Evolutionary conservation across 2,329 filamentous ascomycete species (phyloP).

Genomic region (Aspergillus fructus): DNA sequence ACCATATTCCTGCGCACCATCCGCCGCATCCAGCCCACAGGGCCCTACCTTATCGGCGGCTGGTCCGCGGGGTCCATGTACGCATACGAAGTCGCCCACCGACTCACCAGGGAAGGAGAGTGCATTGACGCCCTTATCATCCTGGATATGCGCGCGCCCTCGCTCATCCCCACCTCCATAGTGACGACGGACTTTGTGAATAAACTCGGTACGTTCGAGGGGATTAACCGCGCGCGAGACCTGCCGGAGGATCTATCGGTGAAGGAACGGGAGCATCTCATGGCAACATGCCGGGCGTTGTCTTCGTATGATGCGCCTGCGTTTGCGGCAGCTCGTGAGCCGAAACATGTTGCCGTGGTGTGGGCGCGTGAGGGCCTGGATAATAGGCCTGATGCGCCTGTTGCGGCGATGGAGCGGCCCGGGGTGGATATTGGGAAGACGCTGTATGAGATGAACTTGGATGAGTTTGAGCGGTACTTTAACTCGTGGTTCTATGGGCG

Average conservation of each 20-base stretch:
- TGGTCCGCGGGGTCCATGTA: slow-evolving; percentile 9
- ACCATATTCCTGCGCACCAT: slow-evolving; percentile 1
- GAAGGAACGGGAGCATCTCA: neutral
- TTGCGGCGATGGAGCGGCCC: neutral
- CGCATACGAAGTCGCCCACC: slow-evolving; percentile 11
- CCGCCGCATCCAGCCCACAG: slow-evolving; percentile 7
- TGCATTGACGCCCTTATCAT: neutral
- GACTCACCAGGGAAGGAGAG: slow-evolving; percentile 4
- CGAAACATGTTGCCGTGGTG: neutral
- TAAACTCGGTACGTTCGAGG: neutral
- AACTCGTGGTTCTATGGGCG: slow-evolving; percentile 8
- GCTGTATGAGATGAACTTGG: slow-evolving; percentile 2
- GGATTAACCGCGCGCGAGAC: slow-evolving; percentile 6
- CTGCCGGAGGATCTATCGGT: neutral
- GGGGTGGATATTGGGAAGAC: slow-evolving; percentile 1
- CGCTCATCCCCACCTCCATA: neutral
- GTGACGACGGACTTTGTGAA: slow-evolving; percentile 7
- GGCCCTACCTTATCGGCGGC: slow-evolving; percentile 10
- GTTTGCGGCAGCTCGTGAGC: neutral
- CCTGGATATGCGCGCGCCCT: slow-evolving; percentile 8
- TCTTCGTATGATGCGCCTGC: neutral
- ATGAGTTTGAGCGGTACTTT: neutral
- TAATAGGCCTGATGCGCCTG: neutral
- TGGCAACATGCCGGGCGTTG: neutral
- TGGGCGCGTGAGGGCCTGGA: neutral